Base-by-base conservation (phyloP, 805 yeast species). In the Yarrowia deformans region DNA sequence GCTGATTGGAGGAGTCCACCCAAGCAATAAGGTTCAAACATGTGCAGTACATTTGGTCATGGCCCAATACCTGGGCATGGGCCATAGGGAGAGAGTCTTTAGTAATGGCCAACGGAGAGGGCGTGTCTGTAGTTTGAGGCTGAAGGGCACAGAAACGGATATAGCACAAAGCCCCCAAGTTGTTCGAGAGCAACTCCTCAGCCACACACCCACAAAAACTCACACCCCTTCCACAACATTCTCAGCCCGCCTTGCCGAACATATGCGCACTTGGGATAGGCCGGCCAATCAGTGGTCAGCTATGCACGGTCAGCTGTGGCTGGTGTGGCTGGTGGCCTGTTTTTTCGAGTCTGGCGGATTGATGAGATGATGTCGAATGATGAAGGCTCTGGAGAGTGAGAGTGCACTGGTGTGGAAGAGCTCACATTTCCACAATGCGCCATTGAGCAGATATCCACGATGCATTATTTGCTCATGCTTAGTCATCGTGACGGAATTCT, bases 21-120 rank as follows among this genome's bases (percentile, higher is more conserved):
- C 1, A n/a, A 29, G 6, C 40, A 45, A n/a, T 60, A 60, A 60
- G 52, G 42, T 60, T 60, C 32, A 10, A 6, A 34, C 66, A 58
- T 43, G 66, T 60, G 66, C 66, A 60, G 66, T 55, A 55, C 61
- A 55, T 54, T 54, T 54, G 60, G 60, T 54, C 60, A 54, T 54
- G 60, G 60, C 43, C 60, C 60, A 54, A 54, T 54, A 54, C 34
- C 56, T 54, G 60, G 45, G 34, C 19, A 23, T 32, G 39, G 29
- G 32, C 61, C 61, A 55, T 55, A 23, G 23, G 64, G 29, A 14
- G 2, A 14, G 39, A 16, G n/a, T 3, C 39, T 19, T 56, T 40
- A 12, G 48, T 42, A 42, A 40, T 37, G 14, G 19, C 19, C 6
- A 34, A 19, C 8, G 1, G 29, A 29, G 50, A 9, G 16, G 18